Evolutionary conservation across 1,284 basidiomycete genomes (phyloP).

Genomic region (Phylloboletellus chloephorus): DNA sequence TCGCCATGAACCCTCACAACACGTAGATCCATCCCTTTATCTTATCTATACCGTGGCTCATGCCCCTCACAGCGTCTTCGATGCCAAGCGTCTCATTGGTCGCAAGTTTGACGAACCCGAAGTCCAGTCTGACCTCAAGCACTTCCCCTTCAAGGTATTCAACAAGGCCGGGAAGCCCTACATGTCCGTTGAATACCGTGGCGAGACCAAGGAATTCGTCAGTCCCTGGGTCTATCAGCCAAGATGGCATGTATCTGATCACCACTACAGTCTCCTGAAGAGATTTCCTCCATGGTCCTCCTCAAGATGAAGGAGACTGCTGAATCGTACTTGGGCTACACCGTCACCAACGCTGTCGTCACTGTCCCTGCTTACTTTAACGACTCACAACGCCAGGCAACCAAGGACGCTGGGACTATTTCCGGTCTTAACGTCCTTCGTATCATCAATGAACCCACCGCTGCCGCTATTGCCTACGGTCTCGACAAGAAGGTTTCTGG

Average conservation of each 20-base stretch:
- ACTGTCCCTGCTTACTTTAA: constrained; percentile 98
- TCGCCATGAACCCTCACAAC: constrained; percentile 80
- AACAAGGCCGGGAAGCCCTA: constrained; percentile 84
- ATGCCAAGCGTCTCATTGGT: constrained; percentile 88
- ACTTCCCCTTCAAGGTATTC: constrained; percentile 90
- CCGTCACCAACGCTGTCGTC: constrained; percentile 85
- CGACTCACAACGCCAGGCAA: constrained; percentile 93
- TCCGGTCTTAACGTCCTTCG: constrained; percentile 90
- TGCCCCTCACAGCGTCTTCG: constrained; percentile 59
- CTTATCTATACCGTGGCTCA: constrained; percentile 5
- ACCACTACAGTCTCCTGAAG: constrained; percentile 75
- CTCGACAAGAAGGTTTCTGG: constrained; percentile 84
- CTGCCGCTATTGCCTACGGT: constrained; percentile 93
- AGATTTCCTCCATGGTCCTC: constrained; percentile 97
- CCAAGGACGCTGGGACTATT: constrained; percentile 91
- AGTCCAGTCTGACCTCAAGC: constrained; percentile 93
- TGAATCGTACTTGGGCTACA: constrained; percentile 90
- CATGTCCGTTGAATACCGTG: constrained; percentile 85
- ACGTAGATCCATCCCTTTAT: constrained; percentile 42
- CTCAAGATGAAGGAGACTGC: constrained; percentile 98
- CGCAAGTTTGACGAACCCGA: constrained; percentile 82
- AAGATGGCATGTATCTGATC: constrained; percentile 12
- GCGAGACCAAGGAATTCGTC: constrained; percentile 89
- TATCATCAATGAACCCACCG: constrained; percentile 96
- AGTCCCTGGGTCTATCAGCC: constrained; percentile 33